Evolutionary conservation across 441 rosid species (phyloP).

Genomic region (Bocquillonia castaneifolia): DNA sequence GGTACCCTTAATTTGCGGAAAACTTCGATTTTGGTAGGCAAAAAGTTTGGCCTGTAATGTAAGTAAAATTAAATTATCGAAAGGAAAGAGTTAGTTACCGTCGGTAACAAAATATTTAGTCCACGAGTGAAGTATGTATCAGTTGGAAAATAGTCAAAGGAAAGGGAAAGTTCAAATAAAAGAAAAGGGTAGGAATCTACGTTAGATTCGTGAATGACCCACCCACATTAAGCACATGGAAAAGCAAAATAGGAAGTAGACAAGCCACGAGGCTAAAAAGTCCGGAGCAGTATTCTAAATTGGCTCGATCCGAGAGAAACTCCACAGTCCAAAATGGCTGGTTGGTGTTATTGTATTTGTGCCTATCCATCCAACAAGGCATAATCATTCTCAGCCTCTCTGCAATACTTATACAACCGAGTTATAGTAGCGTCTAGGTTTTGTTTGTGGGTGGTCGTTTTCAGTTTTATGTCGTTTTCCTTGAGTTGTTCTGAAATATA

Average conservation of each 20-base stretch:
- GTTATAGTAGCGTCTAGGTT: too few relatives aligned
- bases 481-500: background rate
- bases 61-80: too few relatives aligned
- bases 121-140: too few relatives aligned
- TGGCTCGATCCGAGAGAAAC: constrained; percentile 30
- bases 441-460: background rate
- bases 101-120: background rate
- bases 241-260: constrained; percentile 16
- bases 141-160: background rate
- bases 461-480: background rate
- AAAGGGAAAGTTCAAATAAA: background rate
- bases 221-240: constrained; percentile 24
- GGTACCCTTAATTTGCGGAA: too few relatives aligned
- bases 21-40: too few relatives aligned
- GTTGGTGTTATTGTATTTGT: constrained; percentile 22
- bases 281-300: constrained; percentile 1
- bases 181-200: background rate
- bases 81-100: too few relatives aligned
- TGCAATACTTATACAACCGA: too few relatives aligned
- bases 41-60: too few relatives aligned
- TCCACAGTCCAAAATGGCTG: constrained; percentile 34
- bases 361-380: constrained; percentile 45
- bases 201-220: constrained; percentile 8
- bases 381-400: background rate
- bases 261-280: constrained; percentile 11